Conservation (phyloP, 2,329 filamentous ascomycete species). For the Colletotrichum cordylinicola region DNA sequence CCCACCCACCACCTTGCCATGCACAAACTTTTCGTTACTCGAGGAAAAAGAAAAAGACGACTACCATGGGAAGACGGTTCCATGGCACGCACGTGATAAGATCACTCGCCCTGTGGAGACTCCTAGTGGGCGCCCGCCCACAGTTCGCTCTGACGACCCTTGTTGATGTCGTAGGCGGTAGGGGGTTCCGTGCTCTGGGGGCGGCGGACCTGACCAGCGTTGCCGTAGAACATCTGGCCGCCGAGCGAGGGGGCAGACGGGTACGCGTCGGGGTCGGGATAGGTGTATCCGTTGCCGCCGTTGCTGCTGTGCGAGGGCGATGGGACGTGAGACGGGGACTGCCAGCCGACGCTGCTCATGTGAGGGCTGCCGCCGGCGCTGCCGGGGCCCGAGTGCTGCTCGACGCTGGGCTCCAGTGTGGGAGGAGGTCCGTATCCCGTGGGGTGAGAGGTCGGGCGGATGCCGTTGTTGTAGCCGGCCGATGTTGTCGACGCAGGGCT, state of each 20-base stretch:
- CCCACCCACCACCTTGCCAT: conserved; percentile 19
- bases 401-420: conserved; percentile 84
- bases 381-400: conserved; percentile 69
- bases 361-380: conserved; percentile 88
- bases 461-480: conserved; percentile 60
- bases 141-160: conserved; percentile 60
- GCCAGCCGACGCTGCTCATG: conserved; percentile 83
- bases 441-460: conserved; percentile 85
- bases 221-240: conserved; percentile 76
- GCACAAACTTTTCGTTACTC: conserved; percentile 17
- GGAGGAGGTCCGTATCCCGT: conserved; percentile 81
- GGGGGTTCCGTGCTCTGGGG: conserved; percentile 76
- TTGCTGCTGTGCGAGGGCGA: conserved; percentile 71
- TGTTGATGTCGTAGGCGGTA: conserved; percentile 68
- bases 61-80: neutral
- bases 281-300: conserved; percentile 70
- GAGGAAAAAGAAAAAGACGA: neutral
- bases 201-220: conserved; percentile 68
- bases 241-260: conserved; percentile 61
- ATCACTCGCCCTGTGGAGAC: neutral
- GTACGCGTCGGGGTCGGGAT: conserved; percentile 82
- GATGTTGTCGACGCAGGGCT: conserved; percentile 74
- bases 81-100: neutral
- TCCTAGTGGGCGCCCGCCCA: conserved; percentile 55
- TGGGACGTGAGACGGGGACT: conserved; percentile 78